Conservation (phyloP, 2,329 filamentous ascomycete genomes). For the Pyricularia grisea region DNA sequence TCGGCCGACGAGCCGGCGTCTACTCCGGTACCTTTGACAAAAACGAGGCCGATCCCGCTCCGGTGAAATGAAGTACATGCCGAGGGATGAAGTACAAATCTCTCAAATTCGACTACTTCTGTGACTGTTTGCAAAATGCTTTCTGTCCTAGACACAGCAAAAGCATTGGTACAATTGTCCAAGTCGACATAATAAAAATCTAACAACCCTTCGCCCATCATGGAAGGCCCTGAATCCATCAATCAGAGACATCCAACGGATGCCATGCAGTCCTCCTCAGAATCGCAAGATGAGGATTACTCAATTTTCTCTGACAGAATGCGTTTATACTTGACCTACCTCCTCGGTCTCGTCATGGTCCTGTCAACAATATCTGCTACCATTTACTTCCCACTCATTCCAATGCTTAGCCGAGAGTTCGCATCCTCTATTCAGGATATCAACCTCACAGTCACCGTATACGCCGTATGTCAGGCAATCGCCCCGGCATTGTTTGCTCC, state of each 20-base stretch:
- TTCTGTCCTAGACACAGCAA: not conserved
- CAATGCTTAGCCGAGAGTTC: slow-evolving; percentile 27
- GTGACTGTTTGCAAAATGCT: not conserved
- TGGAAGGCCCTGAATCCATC: not conserved
- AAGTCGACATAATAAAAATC: not conserved
- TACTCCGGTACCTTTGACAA: not conserved
- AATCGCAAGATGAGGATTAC: not conserved
- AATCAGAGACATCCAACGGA: not conserved
- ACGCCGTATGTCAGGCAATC: slow-evolving; percentile 41
- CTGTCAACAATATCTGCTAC: slow-evolving; percentile 22
- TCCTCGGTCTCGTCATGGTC: slow-evolving; percentile 36
- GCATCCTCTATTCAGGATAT: slow-evolving; percentile 22
- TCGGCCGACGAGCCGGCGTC: not conserved
- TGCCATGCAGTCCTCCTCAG: not conserved
- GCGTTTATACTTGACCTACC: slow-evolving; percentile 36
- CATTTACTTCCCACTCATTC: slow-evolving; percentile 36
- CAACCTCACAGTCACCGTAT: slow-evolving; percentile 31
- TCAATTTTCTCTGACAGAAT: slow-evolving; percentile 23
- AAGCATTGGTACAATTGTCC: not conserved
- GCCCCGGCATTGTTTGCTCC: slow-evolving; percentile 40
- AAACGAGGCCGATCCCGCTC: not conserved
- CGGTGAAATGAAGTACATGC: not conserved
- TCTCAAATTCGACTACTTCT: not conserved
- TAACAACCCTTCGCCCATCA: not conserved
- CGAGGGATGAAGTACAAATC: not conserved